Evolutionary conservation across 106 monocot species (phyloP), one percentile per base, ranked within the genome.

Genomic region (Vanilla planifolia): DNA sequence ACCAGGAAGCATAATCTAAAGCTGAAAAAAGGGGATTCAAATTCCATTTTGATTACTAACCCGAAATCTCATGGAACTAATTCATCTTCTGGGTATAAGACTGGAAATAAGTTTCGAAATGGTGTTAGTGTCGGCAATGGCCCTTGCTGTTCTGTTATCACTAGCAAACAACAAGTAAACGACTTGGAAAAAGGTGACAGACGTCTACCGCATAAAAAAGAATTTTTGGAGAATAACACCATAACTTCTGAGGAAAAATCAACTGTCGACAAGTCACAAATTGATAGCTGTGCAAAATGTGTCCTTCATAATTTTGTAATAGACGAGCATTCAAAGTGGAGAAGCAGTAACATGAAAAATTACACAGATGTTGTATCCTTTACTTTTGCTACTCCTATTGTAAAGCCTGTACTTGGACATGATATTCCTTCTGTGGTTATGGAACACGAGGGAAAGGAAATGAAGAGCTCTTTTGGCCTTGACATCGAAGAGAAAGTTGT

Each of bases 1-100:
- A 76, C 76, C 40, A 80, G 68, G 62, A 88, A 88, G 70, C 88
- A 93, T 60, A 82, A 85, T 68, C 71, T 73, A 53, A 93, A 88
- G 51, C 79, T 88, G 73, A 88, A 85, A 51, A 21, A 26, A 13
- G 11, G 1, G 5, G 8, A 26, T 26, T 53, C 6, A 8, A 14
- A 1, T 53, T 26, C 26, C 11, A 26, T 14, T 53, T 0, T 4
- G 24, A 26, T 13, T 53, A 8, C 3, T 8, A 21, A 53, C 26
- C 10, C 8, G 5, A 6, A 53, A 25, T 2, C 3, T 26, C 27
- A n/a, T 11, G 16, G 13, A 16, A n/a, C 3, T 1, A 30, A 5
- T 16, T 57, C 33, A 7, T 7, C 33, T 33, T 6, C 11, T 6
- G 33, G 19, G 30, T 32, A 57, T 3, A 57, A 57, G 57, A 32